These are phyloP conservation scores for Sphenostylis stenocarpa DNA, from an alignment of 306 rosid genomes.

Conservation along the genomic window DNA sequence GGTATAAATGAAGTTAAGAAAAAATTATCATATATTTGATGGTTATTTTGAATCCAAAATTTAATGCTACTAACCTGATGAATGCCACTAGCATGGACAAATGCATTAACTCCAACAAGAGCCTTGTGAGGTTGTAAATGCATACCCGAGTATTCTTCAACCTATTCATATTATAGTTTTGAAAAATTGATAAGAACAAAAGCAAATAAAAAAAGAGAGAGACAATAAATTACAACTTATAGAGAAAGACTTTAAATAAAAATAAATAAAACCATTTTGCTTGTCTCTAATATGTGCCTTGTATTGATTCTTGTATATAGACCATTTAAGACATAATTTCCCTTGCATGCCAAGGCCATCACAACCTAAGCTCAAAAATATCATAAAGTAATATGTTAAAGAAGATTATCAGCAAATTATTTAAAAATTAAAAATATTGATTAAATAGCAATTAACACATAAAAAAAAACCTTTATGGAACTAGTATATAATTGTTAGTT, in stretches of 20 bases:
- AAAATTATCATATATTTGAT: background rate
- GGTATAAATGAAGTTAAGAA: background rate
- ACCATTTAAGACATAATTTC: slow-evolving; percentile 60
- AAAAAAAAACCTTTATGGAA: background rate
- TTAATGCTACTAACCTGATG: slow-evolving; percentile 76
- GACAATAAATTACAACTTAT: background rate
- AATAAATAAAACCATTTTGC: slow-evolving; percentile 70
- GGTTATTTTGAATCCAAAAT: background rate
- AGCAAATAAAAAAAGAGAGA: background rate
- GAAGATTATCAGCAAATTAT: background rate
- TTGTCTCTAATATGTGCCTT: slow-evolving; percentile 60
- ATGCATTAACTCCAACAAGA: slow-evolving; percentile 92
- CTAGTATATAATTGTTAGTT: too few species aligned
- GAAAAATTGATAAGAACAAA: background rate
- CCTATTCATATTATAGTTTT: slow-evolving; percentile 49
- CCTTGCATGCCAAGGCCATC: slow-evolving; percentile 65
- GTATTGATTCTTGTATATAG: slow-evolving; percentile 69
- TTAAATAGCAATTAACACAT: background rate
- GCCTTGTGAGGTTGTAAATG: slow-evolving; percentile 92
- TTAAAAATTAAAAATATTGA: background rate
- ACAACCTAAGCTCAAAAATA: slow-evolving; percentile 62
- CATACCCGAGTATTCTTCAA: slow-evolving; percentile 84
- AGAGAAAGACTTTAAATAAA: background rate
- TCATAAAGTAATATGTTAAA: background rate
- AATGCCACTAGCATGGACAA: slow-evolving; percentile 97